These are phyloP conservation scores for Paecilomyces variotii DNA, from an alignment of 2,329 filamentous ascomycete species.

Conservation along the genomic window DNA sequence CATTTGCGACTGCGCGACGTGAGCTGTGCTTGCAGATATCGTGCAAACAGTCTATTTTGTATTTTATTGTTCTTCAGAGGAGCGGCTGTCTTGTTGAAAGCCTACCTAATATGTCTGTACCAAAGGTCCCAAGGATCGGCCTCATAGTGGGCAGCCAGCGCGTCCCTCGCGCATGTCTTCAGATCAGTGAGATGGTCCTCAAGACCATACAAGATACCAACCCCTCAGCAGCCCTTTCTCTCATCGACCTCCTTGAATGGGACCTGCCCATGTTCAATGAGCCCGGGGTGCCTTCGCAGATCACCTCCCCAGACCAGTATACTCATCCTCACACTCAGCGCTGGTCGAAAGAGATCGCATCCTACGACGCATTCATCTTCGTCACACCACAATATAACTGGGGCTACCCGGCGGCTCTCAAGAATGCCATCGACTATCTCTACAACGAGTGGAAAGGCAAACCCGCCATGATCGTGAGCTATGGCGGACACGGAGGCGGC, in stretches of 20 bases:
- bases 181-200: conserved; percentile 19
- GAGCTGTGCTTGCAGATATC: background rate
- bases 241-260: conserved; percentile 23
- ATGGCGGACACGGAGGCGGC: conserved; percentile 40
- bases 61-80: background rate
- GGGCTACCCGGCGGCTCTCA: conserved; percentile 46
- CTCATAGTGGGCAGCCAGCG: conserved; percentile 26
- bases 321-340: conserved; percentile 24
- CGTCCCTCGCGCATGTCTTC: conserved; percentile 21
- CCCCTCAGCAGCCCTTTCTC: background rate
- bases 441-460: conserved; percentile 52
- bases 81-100: no score
- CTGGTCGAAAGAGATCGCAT: conserved; percentile 30
- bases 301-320: conserved; percentile 25
- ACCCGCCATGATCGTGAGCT: conserved; percentile 46
- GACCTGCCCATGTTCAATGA: conserved; percentile 33
- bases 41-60: background rate
- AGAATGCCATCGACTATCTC: conserved; percentile 58
- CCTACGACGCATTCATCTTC: conserved; percentile 34
- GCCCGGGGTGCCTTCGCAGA: conserved; percentile 27
- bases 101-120: background rate
- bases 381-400: conserved; percentile 47
- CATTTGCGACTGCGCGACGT: background rate
- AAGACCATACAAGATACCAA: conserved; percentile 7
- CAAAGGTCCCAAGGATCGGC: background rate